Conservation (phyloP, 2,329 filamentous ascomycete genomes). For the Periconia sp. region DNA sequence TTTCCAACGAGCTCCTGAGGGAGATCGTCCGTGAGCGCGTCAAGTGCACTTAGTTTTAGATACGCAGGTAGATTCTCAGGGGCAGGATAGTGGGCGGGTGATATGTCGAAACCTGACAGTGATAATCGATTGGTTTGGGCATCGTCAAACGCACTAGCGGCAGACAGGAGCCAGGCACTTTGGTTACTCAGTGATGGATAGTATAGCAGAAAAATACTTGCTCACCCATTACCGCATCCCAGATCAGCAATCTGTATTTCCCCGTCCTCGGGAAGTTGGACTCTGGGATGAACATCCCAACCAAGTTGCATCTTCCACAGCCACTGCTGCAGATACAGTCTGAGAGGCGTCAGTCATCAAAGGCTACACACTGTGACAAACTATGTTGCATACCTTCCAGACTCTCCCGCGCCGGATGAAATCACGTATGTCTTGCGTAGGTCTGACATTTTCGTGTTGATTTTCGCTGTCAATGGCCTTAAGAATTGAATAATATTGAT, state of each 20-base stretch:
- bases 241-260: slow-evolving; percentile 11
- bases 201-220: too few species aligned
- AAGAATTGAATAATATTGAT: too few species aligned
- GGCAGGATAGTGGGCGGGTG: slow-evolving; percentile 7
- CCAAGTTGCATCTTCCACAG: slow-evolving; percentile 11
- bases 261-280: slow-evolving; percentile 4
- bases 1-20: neutral
- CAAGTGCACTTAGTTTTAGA: slow-evolving; percentile 3
- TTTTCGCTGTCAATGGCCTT: too few species aligned
- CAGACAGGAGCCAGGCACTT: slow-evolving; percentile 7
- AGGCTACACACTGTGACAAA: neutral
- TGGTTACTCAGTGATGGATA: neutral
- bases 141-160: slow-evolving; percentile 4
- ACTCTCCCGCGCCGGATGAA: slow-evolving; percentile 8
- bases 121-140: neutral
- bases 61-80: slow-evolving; percentile 6
- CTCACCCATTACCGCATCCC: slow-evolving; percentile 14
- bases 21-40: slow-evolving; percentile 8
- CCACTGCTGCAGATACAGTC: slow-evolving; percentile 15
- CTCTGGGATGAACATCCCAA: slow-evolving; percentile 9
- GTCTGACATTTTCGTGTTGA: too few species aligned
- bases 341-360: neutral
- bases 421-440: slow-evolving; percentile 8
- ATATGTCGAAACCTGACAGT: slow-evolving; percentile 10
- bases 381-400: slow-evolving; percentile 5